phyloP scores from a whole-genome alignment of 495 filamentous ascomycete species.

The Sphaerosporella brunnea region DNA sequence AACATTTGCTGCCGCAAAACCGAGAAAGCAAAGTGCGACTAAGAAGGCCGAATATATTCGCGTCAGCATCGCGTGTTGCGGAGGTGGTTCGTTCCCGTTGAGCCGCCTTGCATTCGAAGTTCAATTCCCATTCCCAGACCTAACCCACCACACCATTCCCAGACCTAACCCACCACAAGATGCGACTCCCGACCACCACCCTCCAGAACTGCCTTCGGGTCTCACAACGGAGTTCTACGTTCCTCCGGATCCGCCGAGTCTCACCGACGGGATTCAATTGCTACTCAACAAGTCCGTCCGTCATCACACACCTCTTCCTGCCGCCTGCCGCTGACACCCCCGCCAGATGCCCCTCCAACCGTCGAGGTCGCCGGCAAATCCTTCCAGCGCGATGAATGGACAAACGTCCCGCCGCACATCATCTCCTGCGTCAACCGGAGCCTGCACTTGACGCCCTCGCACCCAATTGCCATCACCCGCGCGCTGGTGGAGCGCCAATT shows the following conservation, averaged over 20 bases:
- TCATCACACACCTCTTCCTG: too few species aligned
- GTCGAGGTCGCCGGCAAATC: conserved; percentile 36
- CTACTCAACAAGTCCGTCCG: conserved; percentile 21
- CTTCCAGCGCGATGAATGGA: conserved; percentile 64
- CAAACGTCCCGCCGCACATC: conserved; percentile 62
- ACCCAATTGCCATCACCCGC: conserved; percentile 79
- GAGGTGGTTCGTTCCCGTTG: too few species aligned
- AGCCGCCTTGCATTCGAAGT: background rate
- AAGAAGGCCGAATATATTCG: background rate
- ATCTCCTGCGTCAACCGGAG: conserved; percentile 51
- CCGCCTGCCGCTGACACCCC: background rate
- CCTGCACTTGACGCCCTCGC: conserved; percentile 70
- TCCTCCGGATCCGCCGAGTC: conserved; percentile 1
- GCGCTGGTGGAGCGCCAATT: conserved; percentile 85
- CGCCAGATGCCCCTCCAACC: background rate
- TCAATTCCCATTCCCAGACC: too few species aligned
- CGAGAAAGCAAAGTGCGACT: background rate
- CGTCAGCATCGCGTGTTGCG: background rate
- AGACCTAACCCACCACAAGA: background rate
- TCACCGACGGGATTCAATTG: background rate
- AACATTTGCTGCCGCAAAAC: conserved; percentile 38
- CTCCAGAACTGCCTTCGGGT: background rate
- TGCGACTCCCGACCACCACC: background rate
- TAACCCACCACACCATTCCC: too few species aligned
- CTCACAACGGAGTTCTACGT: background rate